Percentiles rank a stretch among this genome's conserved stretches.
Evolutionary conservation across 345 rosid genomes (phyloP).

Genomic region (Garcia nutans): DNA sequence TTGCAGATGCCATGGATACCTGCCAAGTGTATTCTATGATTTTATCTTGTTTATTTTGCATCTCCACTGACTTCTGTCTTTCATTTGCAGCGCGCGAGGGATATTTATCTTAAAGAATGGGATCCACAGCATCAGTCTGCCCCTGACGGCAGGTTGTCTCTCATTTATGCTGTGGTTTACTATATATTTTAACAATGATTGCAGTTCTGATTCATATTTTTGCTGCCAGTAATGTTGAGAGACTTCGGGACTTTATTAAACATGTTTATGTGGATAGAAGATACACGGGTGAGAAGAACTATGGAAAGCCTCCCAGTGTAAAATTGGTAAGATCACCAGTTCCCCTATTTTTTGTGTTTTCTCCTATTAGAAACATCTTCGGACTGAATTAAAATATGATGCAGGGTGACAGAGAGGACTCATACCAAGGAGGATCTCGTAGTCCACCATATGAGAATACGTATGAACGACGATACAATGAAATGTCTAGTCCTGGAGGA

Average conservation of each 20-base stretch:
- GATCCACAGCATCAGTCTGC: slow-evolving; percentile 69
- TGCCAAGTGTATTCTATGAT: background rate
- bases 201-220: slow-evolving; percentile 29
- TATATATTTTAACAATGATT: slow-evolving; percentile 2
- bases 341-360: slow-evolving; percentile 5
- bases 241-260: slow-evolving; percentile 82
- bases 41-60: slow-evolving; percentile 7
- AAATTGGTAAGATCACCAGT: slow-evolving; percentile 49
- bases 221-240: slow-evolving; percentile 66
- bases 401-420: slow-evolving; percentile 77
- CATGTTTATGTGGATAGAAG: slow-evolving; percentile 89
- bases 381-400: slow-evolving; percentile 12
- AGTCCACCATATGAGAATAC: slow-evolving; percentile 80
- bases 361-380: slow-evolving; percentile 4
- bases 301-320: slow-evolving; percentile 75
- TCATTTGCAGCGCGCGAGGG: slow-evolving; percentile 70
- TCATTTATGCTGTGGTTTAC: slow-evolving; percentile 9
- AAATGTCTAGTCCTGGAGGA: slow-evolving; percentile 82
- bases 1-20: background rate
- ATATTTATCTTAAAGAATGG: slow-evolving; percentile 81
- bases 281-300: slow-evolving; percentile 65
- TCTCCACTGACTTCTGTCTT: slow-evolving; percentile 7
- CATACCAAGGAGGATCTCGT: slow-evolving; percentile 68
- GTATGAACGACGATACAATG: slow-evolving; percentile 67
- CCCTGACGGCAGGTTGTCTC: slow-evolving; percentile 75